A percentile compares a stretch with the other conserved stretches of the same genome.
Evolutionary conservation across 768 basidiomycete genomes (phyloP).

Genomic region (Suillus discolor): DNA sequence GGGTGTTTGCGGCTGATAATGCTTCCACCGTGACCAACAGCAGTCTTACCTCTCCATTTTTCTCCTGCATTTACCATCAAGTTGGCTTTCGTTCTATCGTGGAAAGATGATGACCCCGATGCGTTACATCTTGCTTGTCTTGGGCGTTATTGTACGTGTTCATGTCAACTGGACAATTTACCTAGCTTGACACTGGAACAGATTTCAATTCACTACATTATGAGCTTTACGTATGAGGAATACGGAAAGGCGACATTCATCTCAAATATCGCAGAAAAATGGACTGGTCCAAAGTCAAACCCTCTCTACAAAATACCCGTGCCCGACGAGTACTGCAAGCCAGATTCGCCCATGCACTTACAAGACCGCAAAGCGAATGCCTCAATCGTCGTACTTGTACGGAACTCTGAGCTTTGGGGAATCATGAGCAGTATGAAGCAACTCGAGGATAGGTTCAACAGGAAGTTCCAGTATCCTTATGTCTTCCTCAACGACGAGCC

Average conservation of each 20-base stretch:
- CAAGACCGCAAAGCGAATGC: conserved; percentile 76
- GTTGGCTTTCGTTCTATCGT: conserved; percentile 2
- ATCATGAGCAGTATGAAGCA: conserved; percentile 68
- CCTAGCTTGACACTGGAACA: conserved; percentile 21
- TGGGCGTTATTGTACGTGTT: conserved; percentile 48
- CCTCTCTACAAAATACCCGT: conserved; percentile 61
- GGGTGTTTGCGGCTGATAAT: neutral
- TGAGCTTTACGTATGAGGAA: conserved; percentile 44
- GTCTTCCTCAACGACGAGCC: conserved; percentile 87
- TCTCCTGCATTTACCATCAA: conserved; percentile 2
- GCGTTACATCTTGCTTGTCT: conserved; percentile 54
- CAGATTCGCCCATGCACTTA: conserved; percentile 35
- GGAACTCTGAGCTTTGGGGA: conserved; percentile 62
- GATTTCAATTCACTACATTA: conserved; percentile 44
- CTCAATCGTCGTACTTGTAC: conserved; percentile 77
- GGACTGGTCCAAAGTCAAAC: conserved; percentile 20
- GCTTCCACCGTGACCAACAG: conserved; percentile 1
- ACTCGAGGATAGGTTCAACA: conserved; percentile 89
- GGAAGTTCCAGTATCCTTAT: conserved; percentile 78
- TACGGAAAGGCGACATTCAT: conserved; percentile 45
- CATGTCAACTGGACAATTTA: neutral
- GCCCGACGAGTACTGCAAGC: conserved; percentile 58
- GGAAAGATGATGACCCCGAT: conserved; percentile 59
- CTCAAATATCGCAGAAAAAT: conserved; percentile 29
- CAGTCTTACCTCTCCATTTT: neutral